Base-by-base conservation (phyloP, 352 stramenopile genomes). In the Phytopythium chamaehyphon region DNA sequence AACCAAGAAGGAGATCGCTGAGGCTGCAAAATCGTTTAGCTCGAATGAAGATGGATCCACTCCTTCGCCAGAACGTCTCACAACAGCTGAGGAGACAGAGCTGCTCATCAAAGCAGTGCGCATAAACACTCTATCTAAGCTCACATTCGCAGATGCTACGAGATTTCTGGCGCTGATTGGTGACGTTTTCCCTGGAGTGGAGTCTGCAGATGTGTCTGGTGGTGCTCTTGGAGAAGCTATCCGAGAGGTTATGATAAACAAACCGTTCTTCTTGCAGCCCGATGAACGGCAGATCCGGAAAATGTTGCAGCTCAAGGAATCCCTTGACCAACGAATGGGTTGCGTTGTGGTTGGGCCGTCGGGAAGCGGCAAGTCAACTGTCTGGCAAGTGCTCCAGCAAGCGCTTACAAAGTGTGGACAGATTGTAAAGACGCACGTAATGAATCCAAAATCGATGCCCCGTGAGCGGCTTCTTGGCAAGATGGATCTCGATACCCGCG, bases 361-460 rank as follows among this genome's bases (percentile, higher is more conserved):
- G 0, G 93, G 93, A 2, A 97, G 86, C 48, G 94, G 94, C 54
- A 98, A 98, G 64, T 96, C 86, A 5, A 96, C 90, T 0, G 72
- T 98, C n/a, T 98, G 93, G 94, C 72, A 90, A 22, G 83, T 98
- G 16, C 66, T 98, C 3, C 85, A 97, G 53, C 72, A 85, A 16
- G 88, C 94, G 2, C 69, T 97, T 19, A 82, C 90, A 43, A 74
- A 80, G 44, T 93, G 78, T 31, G 88, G 85, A 0, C 68, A 96
- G 37, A 55, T 84, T 11, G 91, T 98, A 1, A 94, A 96, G 44
- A 97, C 82, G 3, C 79, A 98, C 52, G 93, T 98, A 2, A 98
- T 98, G 84, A 98, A 98, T 55, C 95, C 95, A 0, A 98, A 98
- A 59, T 93, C 87, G 0, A 98, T 98, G 91, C 85, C 91, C 0